Conservation (phyloP, 2,329 filamentous ascomycete genomes). For the Fusarium sp. region DNA sequence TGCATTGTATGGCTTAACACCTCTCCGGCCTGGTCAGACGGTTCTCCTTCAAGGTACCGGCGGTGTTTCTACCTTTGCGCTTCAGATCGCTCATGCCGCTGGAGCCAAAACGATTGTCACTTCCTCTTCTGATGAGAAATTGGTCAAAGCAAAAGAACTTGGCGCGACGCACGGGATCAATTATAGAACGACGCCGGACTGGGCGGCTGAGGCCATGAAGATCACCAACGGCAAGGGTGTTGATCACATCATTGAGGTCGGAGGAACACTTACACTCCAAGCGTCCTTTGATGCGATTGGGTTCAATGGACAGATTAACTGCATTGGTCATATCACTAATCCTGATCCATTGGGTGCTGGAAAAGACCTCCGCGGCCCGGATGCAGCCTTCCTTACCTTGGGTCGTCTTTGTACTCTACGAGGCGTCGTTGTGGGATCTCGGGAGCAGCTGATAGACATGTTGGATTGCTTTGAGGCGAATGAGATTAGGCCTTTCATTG, state of each 20-base stretch:
- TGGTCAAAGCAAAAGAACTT: not conserved
- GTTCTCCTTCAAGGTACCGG: not conserved
- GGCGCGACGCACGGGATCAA: not conserved
- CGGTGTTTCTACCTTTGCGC: not conserved
- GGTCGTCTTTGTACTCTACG: conserved; percentile 21
- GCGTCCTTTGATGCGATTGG: not conserved
- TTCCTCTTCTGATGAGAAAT: not conserved
- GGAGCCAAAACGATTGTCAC: not conserved
- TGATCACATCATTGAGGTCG: not conserved
- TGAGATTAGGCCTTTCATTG: conserved; percentile 16
- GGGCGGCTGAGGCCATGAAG: not conserved
- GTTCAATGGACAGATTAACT: not conserved
- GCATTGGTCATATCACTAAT: not conserved
- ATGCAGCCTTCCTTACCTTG: conserved; percentile 25
- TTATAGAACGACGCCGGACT: not conserved
- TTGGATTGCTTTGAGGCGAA: conserved; percentile 26
- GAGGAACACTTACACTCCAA: not conserved
- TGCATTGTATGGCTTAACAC: not conserved
- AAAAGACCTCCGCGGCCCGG: not conserved
- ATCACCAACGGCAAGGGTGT: not conserved
- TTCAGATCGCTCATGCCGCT: not conserved
- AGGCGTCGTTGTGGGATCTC: conserved; percentile 29
- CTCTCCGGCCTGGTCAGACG: not conserved
- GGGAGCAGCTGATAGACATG: conserved; percentile 31
- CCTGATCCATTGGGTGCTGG: not conserved